Conservation (phyloP, 2,329 filamentous ascomycete genomes). For the Neoscytalidium dimidiatum region DNA sequence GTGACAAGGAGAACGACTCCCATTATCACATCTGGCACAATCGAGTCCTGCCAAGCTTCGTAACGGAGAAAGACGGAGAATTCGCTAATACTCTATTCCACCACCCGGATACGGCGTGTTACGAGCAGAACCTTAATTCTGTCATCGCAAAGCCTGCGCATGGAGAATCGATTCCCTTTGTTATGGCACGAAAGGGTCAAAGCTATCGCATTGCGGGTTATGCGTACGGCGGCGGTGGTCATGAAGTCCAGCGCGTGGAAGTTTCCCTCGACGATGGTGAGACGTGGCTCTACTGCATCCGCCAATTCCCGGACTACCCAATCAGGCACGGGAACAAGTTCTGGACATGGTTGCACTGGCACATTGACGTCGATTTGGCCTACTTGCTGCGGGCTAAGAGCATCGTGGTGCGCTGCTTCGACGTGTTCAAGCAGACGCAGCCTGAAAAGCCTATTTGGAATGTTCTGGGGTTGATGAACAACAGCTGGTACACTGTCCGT, state of each 20-base stretch:
- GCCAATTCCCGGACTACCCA: conserved; percentile 51
- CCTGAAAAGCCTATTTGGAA: conserved; percentile 51
- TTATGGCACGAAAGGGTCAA: conserved; percentile 38
- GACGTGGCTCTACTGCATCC: conserved; percentile 53
- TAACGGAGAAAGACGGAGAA: conserved; percentile 52
- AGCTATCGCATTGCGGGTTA: conserved; percentile 50
- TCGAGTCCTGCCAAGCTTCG: conserved; percentile 49
- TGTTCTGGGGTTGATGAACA: conserved; percentile 59
- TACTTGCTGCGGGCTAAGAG: conserved; percentile 46
- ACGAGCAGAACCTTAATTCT: conserved; percentile 54
- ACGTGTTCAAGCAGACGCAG: conserved; percentile 55
- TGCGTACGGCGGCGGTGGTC: conserved; percentile 54
- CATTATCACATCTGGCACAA: conserved; percentile 56
- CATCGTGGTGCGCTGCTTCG: conserved; percentile 51
- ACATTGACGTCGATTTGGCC: conserved; percentile 50
- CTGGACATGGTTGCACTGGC: conserved; percentile 58
- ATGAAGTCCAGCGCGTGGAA: conserved; percentile 53
- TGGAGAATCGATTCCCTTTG: conserved; percentile 46
- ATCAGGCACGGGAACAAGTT: conserved; percentile 56
- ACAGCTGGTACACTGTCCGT: conserved; percentile 52
- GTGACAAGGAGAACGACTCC: conserved; percentile 43
- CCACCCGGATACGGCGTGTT: conserved; percentile 52
- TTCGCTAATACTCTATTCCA: conserved; percentile 50
- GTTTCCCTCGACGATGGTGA: conserved; percentile 50
- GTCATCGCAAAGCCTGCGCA: conserved; percentile 50